Evolutionary conservation across 768 basidiomycete genomes (phyloP).

Genomic region (Sporobolomyces phaffii): DNA sequence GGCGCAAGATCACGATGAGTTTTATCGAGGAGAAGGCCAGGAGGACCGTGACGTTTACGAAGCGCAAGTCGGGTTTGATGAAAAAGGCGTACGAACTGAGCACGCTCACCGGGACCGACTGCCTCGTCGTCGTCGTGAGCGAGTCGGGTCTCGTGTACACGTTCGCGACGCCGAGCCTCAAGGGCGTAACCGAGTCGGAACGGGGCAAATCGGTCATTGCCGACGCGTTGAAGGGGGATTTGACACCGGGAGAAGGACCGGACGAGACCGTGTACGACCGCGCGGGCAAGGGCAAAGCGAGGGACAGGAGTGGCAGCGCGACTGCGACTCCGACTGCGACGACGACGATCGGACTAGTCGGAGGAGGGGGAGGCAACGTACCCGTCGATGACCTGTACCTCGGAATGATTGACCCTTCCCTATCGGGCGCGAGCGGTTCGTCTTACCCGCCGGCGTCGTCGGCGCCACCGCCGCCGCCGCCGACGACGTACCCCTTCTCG

Average conservation of each 20-base stretch:
- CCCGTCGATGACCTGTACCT: too few species aligned
- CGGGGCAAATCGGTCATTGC: conserved; percentile 23
- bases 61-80: conserved; percentile 39
- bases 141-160: conserved; percentile 36
- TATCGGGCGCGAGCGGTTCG: too few species aligned
- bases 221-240: conserved; percentile 17
- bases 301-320: too few species aligned
- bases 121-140: conserved; percentile 31
- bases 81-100: conserved; percentile 38
- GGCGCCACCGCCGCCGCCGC: too few species aligned
- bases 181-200: conserved; percentile 13
- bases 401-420: too few species aligned
- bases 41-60: conserved; percentile 37
- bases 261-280: background rate
- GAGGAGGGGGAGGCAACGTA: too few species aligned
- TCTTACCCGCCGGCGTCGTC: too few species aligned
- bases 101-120: conserved; percentile 39
- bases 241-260: background rate
- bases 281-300: too few species aligned
- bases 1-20: conserved; percentile 31
- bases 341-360: background rate
- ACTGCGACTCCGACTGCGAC: background rate
- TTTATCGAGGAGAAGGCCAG: conserved; percentile 35
- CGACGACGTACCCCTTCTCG: too few species aligned
- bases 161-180: conserved; percentile 31